Evolutionary conservation across 2,329 filamentous ascomycete genomes (phyloP).

Genomic region (Fusarium begoniae): DNA sequence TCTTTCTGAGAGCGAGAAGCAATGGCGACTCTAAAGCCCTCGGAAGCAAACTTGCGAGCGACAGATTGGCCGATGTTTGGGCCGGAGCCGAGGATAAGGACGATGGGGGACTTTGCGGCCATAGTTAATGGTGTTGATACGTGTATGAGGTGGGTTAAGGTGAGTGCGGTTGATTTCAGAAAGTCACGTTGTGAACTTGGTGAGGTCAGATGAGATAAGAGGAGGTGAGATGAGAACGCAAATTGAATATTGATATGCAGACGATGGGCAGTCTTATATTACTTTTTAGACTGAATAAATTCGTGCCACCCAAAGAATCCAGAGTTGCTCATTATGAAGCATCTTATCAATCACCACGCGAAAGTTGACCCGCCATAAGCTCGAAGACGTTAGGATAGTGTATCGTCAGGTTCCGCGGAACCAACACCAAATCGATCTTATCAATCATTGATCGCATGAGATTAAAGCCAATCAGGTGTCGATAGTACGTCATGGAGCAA

Average conservation of each 20-base stretch:
- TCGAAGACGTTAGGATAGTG: fast-evolving
- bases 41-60: constrained; percentile 35
- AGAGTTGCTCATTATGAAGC: not conserved
- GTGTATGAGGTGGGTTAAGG: fast-evolving
- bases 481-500: too few relatives aligned
- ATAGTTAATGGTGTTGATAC: not conserved
- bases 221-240: too few relatives aligned
- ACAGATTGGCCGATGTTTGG: constrained; percentile 37
- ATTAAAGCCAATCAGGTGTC: not conserved
- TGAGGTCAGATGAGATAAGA: not conserved
- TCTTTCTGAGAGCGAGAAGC: constrained; percentile 37
- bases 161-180: fast-evolving
- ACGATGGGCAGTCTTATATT: not conserved
- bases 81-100: constrained; percentile 42
- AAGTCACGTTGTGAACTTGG: not conserved
- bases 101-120: constrained; percentile 4
- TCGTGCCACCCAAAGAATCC: fast-evolving
- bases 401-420: not conserved
- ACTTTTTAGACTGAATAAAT: fast-evolving
- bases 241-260: fast-evolving
- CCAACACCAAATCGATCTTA: not conserved
- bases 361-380: not conserved
- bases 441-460: not conserved
- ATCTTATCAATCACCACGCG: not conserved
- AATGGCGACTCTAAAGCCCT: constrained; percentile 41